Percentiles rank a stretch among this genome's conserved stretches.
Evolutionary conservation across 2,329 filamentous ascomycete genomes (phyloP).

Genomic region (Botrytis fabae): DNA sequence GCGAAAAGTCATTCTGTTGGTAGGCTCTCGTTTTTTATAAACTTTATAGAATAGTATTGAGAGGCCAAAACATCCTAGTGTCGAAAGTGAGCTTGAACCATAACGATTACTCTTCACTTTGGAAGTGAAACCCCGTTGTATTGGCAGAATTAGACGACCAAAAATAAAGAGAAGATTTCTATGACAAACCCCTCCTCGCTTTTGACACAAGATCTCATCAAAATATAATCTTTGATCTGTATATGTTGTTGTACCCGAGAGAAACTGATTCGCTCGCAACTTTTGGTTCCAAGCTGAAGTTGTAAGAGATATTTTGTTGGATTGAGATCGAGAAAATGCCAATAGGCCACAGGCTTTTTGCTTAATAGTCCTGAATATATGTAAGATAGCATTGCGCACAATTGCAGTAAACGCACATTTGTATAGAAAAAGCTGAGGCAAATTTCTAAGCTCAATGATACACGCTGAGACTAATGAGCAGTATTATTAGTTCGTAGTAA

Average conservation of each 20-base stretch:
- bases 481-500: not conserved
- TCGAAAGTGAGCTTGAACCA: not conserved
- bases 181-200: accelerated
- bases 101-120: not conserved
- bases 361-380: not conserved
- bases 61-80: accelerated
- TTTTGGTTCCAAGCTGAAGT: not conserved
- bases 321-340: not conserved
- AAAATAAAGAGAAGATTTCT: no score
- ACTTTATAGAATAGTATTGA: no score
- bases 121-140: not conserved
- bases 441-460: not conserved
- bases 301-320: accelerated
- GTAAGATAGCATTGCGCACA: not conserved
- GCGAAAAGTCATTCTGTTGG: not conserved
- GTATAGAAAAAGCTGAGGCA: not conserved
- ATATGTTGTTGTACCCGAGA: not conserved
- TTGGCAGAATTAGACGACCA: not conserved
- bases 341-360: not conserved
- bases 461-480: not conserved
- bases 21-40: not conserved
- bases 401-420: not conserved
- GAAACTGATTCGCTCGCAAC: not conserved
- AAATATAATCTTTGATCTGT: not conserved
- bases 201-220: not conserved